These are phyloP conservation scores for Ilex paraguariensis DNA, from an alignment of 305 asterid genomes.

Conservation along the genomic window DNA sequence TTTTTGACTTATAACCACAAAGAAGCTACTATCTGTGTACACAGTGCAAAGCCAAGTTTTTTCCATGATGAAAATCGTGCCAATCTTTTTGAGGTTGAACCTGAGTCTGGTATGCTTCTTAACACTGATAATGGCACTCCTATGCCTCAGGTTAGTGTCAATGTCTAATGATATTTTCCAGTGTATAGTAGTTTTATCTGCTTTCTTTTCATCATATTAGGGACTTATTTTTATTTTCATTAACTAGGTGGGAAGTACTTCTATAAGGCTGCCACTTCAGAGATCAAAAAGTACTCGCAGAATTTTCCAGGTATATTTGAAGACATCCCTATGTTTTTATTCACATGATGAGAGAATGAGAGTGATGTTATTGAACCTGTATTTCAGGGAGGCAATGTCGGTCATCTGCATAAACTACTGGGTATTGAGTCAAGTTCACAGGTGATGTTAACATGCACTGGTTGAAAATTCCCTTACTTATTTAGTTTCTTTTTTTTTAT, in stretches of 20 bases:
- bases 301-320: slow-evolving; percentile 70
- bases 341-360: slow-evolving; percentile 7
- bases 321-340: neutral
- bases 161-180: slow-evolving; percentile 12
- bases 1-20: neutral
- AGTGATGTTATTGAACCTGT: slow-evolving; percentile 2
- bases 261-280: slow-evolving; percentile 61
- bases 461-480: slow-evolving; percentile 6
- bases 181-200: slow-evolving; percentile 7
- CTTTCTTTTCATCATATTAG: slow-evolving; percentile 2
- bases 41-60: slow-evolving; percentile 94
- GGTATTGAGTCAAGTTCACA: slow-evolving; percentile 95
- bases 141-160: slow-evolving; percentile 78
- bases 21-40: slow-evolving; percentile 8
- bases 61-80: slow-evolving; percentile 92
- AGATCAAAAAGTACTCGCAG: slow-evolving; percentile 48
- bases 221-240: slow-evolving; percentile 15
- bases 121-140: slow-evolving; percentile 98
- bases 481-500: neutral
- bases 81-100: slow-evolving; percentile 87
- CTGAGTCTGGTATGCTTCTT: slow-evolving; percentile 84
- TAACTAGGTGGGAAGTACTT: slow-evolving; percentile 63
- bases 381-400: slow-evolving; percentile 96
- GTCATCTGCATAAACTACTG: slow-evolving; percentile 86
- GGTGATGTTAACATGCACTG: slow-evolving; percentile 37